Evolutionary conservation across 371 early-diverging fungal species (phyloP), one percentile per base, ranked within the genome.

Genomic region (Syncephalis plumigaleata): DNA sequence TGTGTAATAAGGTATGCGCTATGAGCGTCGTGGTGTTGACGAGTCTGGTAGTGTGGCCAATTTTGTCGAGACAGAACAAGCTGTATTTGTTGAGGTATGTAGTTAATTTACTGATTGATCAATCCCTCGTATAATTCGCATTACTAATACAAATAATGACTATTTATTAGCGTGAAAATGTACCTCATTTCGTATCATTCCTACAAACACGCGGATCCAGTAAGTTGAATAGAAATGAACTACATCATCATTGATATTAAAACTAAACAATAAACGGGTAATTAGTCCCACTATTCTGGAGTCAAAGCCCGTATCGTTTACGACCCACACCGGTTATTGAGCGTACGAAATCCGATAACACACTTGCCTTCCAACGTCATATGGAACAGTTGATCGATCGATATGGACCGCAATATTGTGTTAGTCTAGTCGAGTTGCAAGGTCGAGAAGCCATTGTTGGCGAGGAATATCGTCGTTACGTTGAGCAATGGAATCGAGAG

Each of bases 171-270:
- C 58, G 67, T 42, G 62, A 66, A 36, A 59, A 67, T 3, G 50
- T 55, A 15, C 59, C 46, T 65, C 48, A 60, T 23, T 54, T 57
- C 5, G 63, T 70, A 51, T 60, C 90, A 2, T 90, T 76, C 71
- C 79, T 95, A 11, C 99, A 99, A 58, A 81, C 91, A 2, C 79
- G 99, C 44, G 99, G 99, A 5, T 95, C 96, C 0, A 92, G 99
- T 53, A 67, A 8, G 31, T 31, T 31, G 31, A 11, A 4, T 31
- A 31, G 11, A 7, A 31, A 31, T 31, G 4, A 11, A 31, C 11
- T 4, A 11, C 4, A 7, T 31, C 7, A 31, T 31, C 4, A 31
- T 31, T 31, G 11, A 31, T 31, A 31, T n/a, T n/a, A n/a, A n/a
- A n/a, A n/a, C n/a, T n/a, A n/a, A n/a, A 11, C 4, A 31, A 31